Evolutionary conservation across 495 filamentous ascomycete genomes (phyloP), one percentile per base, ranked within the genome.

Genomic region (Penicillium parvum): DNA sequence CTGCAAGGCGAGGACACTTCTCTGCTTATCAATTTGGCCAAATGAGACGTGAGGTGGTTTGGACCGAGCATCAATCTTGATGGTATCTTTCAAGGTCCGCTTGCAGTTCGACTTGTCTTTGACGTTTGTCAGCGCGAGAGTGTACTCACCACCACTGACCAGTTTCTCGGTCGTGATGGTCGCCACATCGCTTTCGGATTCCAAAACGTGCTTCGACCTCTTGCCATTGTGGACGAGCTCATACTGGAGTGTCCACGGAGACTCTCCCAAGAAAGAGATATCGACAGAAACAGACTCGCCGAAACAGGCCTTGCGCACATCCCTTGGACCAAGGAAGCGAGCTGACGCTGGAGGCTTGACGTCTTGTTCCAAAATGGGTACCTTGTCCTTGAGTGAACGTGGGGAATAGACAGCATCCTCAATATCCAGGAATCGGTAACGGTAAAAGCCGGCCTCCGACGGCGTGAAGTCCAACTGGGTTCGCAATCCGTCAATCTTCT

Each of bases 271-370:
- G 32, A 96, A 77, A 41, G 71, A 61, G 27, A 97, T 77, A 29
- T 85, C 76, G 15, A 90, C 78, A 17, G 78, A 74, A 4, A 88
- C 77, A 18, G 82, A 74, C 40, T 95, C 83, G 20, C 89, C 89
- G 32, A 96, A 84, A 53, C 92, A 98, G 34, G 82, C 77, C 49
- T 75, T 79, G 40, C 78, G 71, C 28, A 64, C 65, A 7, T 66
- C 61, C 2, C 67, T 61, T 9, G 72, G 64, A 14, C 78, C 69
- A 32, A 80, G 53, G 51, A 97, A 86, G 19, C 72, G 66, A 12
- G 92, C 92, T 10, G 81, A 85, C 5, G 91, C 91, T 10, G 88
- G 82, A 3, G 92, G 92, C 62, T 91, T 96, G 53, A 98, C 90
- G 49, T 88, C 81, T 63, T 96, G 90, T 58, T 95, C 84, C 16